Evolutionary conservation across 768 basidiomycete species (phyloP).

Genomic region (Tephrocybe sp.): DNA sequence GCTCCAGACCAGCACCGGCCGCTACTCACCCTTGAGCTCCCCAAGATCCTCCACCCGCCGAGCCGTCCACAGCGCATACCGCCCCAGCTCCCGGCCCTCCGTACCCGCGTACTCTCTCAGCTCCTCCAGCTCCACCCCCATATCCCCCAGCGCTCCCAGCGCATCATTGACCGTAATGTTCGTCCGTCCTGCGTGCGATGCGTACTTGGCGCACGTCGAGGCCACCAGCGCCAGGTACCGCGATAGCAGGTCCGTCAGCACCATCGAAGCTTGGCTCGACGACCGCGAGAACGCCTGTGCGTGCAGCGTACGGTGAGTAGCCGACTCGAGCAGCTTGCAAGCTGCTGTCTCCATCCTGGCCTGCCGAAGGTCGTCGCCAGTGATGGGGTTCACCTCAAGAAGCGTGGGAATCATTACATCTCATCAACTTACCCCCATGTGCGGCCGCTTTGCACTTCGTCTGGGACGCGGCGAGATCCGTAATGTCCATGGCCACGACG

Average conservation of each 20-base stretch:
- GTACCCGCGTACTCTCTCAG: constrained; percentile 62
- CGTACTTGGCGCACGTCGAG: constrained; percentile 68
- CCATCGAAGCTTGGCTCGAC: constrained; percentile 67
- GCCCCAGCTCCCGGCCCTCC: constrained; percentile 68
- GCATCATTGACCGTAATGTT: constrained; percentile 60
- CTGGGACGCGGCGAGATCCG: constrained; percentile 43
- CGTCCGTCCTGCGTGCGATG: constrained; percentile 72
- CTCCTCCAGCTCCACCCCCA: constrained; percentile 73
- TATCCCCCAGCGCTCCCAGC: constrained; percentile 65
- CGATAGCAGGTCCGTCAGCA: constrained; percentile 74
- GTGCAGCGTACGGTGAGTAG: constrained; percentile 69
- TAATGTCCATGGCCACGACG: constrained; percentile 39
- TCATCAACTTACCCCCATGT: constrained; percentile 40
- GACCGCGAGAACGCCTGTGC: constrained; percentile 77
- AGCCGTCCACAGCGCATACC: constrained; percentile 63
- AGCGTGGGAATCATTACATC: constrained; percentile 10
- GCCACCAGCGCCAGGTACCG: constrained; percentile 71
- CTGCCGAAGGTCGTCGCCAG: constrained; percentile 19
- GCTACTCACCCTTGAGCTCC: constrained; percentile 66
- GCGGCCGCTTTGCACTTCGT: constrained; percentile 62
- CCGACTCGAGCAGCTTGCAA: constrained; percentile 65
- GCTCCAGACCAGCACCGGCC: constrained; percentile 14
- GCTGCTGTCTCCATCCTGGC: constrained; percentile 62
- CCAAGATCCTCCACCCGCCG: constrained; percentile 71
- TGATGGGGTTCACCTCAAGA: constrained; percentile 13